Percentiles rank a stretch among this genome's conserved stretches.
phyloP scores from a whole-genome alignment of 352 stramenopile species.

The Elongisporangium undulatum region DNA sequence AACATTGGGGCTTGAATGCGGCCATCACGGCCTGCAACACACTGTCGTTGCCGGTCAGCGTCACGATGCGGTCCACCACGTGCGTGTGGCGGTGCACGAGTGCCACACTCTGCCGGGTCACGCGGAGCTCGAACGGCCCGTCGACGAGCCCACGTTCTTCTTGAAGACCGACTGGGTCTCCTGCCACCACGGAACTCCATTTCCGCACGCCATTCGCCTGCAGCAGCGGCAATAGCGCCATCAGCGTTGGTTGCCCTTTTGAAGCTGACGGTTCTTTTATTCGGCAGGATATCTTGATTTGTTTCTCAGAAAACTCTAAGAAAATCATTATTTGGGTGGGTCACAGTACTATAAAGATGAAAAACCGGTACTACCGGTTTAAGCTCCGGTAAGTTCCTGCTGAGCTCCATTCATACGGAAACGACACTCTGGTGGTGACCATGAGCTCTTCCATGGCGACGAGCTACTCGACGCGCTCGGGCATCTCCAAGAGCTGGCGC shows the following conservation, averaged over 20 bases:
- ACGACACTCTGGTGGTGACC: not conserved
- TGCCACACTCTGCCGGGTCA: conserved; percentile 39
- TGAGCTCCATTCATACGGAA: not conserved
- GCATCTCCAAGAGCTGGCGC: conserved; percentile 79
- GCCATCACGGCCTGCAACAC: conserved; percentile 51
- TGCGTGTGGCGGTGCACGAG: conserved; percentile 49
- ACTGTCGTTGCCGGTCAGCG: conserved; percentile 34
- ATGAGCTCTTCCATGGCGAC: conserved; percentile 8
- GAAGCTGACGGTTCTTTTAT: not conserved
- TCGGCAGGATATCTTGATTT: not conserved
- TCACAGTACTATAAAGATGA: not conserved
- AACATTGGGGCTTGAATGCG: conserved; percentile 24
- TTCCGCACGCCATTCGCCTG: not conserved
- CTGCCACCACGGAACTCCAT: not conserved
- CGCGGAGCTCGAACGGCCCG: conserved; percentile 33
- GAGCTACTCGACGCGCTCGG: conserved; percentile 62
- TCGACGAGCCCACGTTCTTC: conserved; percentile 16
- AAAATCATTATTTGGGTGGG: not conserved
- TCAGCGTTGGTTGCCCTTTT: not conserved
- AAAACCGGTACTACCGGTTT: not conserved
- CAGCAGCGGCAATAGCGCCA: not conserved
- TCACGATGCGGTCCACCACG: conserved; percentile 56
- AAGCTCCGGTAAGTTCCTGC: not conserved
- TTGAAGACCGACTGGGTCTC: conserved; percentile 21
- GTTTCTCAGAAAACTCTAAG: not conserved